Conservation (phyloP, 208 protist genomes). For the Phytomonas sp. region DNA sequence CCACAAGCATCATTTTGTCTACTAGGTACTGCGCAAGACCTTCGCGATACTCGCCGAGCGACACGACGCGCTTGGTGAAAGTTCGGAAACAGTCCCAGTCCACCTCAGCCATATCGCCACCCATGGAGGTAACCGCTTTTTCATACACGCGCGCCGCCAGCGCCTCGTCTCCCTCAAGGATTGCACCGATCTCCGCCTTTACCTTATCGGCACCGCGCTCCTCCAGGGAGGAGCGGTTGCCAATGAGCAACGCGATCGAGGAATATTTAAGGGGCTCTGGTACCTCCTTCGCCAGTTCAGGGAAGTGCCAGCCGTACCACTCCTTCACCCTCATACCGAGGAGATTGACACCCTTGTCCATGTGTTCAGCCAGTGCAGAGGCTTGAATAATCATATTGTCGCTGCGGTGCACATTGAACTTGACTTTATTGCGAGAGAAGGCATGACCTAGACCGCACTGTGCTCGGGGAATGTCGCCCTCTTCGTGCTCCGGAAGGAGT, state of each 20-base stretch:
- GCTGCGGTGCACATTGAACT: slow-evolving; percentile 98
- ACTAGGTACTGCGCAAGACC: slow-evolving; percentile 94
- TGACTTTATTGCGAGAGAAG: slow-evolving; percentile 98
- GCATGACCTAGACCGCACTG: slow-evolving; percentile 98
- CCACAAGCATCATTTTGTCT: slow-evolving; percentile 94
- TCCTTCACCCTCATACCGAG: slow-evolving; percentile 98
- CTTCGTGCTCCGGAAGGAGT: slow-evolving; percentile 90
- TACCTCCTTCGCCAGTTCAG: slow-evolving; percentile 97
- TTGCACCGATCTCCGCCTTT: slow-evolving; percentile 60
- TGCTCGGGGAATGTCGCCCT: slow-evolving; percentile 93
- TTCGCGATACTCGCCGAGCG: slow-evolving; percentile 89
- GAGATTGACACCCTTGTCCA: slow-evolving; percentile 99
- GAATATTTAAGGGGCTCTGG: slow-evolving; percentile 95
- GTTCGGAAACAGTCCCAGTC: slow-evolving; percentile 95
- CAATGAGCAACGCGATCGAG: slow-evolving; percentile 84
- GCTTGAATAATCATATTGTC: slow-evolving; percentile 99
- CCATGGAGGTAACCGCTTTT: slow-evolving; percentile 96
- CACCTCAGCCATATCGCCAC: slow-evolving; percentile 92
- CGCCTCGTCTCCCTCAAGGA: slow-evolving; percentile 79
- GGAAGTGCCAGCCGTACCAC: slow-evolving; percentile 99
- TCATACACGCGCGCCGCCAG: slow-evolving; percentile 81
- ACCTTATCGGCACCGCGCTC: slow-evolving; percentile 64
- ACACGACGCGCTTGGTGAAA: slow-evolving; percentile 93
- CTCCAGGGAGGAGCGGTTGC: slow-evolving; percentile 66
- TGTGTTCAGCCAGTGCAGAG: slow-evolving; percentile 96